Evolutionary conservation across 106 monocot species (phyloP).

Genomic region (Acanthochlamys bracteata): DNA sequence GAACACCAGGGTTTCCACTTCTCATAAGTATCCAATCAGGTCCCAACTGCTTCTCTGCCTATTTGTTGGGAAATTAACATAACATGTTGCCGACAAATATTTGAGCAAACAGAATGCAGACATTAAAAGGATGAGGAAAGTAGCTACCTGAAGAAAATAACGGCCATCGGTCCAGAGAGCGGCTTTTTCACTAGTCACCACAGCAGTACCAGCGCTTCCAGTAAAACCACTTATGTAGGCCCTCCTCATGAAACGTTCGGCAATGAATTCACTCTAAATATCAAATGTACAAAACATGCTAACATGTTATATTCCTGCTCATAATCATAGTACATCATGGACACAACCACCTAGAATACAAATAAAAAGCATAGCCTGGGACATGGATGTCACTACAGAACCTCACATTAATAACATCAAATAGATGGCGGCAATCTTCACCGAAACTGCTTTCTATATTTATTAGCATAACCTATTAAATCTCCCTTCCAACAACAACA

Average conservation of each 20-base stretch:
- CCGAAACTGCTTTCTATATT: no score
- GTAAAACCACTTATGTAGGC: slow-evolving; percentile 70
- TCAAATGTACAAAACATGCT: not conserved
- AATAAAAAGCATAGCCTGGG: no score
- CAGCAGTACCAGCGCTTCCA: slow-evolving; percentile 92
- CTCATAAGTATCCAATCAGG: slow-evolving; percentile 71
- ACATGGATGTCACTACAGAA: no score
- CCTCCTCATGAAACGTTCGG: slow-evolving; percentile 73
- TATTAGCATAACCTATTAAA: not conserved
- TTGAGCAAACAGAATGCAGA: not conserved
- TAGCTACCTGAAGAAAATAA: slow-evolving; percentile 79
- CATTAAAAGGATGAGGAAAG: not conserved
- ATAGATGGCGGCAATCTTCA: no score
- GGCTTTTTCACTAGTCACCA: slow-evolving; percentile 76
- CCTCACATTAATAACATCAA: no score
- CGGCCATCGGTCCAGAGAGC: slow-evolving; percentile 93
- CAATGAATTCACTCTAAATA: slow-evolving; percentile 79
- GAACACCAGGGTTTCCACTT: slow-evolving; percentile 75
- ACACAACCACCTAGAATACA: not conserved
- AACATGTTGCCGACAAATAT: not conserved
- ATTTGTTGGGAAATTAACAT: not conserved
- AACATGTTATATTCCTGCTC: no score
- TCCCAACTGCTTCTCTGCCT: slow-evolving; percentile 82
- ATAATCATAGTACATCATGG: not conserved
- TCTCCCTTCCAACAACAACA: not conserved